Base-by-base conservation (phyloP, 495 filamentous ascomycete genomes). In the Paragyromitra xinjiangensis region DNA sequence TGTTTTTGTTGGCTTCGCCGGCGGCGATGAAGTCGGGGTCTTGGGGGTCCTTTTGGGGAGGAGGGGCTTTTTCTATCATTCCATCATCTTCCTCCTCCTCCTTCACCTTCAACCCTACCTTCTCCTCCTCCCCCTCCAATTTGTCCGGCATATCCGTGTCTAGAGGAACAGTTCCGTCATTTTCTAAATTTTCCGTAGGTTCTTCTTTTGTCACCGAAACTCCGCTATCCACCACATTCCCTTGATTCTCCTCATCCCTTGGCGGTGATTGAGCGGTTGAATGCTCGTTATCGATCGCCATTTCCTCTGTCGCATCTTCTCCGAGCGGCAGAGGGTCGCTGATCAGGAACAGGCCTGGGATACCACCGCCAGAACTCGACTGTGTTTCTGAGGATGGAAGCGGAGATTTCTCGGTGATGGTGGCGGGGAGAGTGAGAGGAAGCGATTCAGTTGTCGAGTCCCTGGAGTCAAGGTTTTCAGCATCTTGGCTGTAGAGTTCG, bases 1-100 rank as follows among this genome's bases (percentile, higher is more conserved):
- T 88, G 78, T 88, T 88, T 59, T 88, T 88, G 42, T 86, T 86
- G 5, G 83, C 84, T 55, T 84, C 81, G 4, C 82, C 85, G 19
- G 81, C 83, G 34, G 78, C 80, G 50, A 84, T 77, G 78, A 86
- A 86, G 29, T 84, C 83, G 2, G 79, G 78, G 67, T 84, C 80
- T n/a, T 56, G 37, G 26, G 71, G 71, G 12, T 40, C 42, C 12
- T 71, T 67, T 22, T 24, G 2, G 16, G 59, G 59, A 16, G 59
- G 16, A 0, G 16, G n/a, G 59, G 9, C 22, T 42, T 51, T 39
- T 11, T 53, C 58, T 26, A 24, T 37, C 22, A 45, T 39, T 16
- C 37, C 39, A 37, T 37, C 9, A 24, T 19, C 6, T 37, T 37
- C 5, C 14, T 34, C 24, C 11, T 37, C 26, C 12, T 0, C 6